phyloP scores from a whole-genome alignment of 1,139 yeast species.

The Geotrichum restrictum region DNA sequence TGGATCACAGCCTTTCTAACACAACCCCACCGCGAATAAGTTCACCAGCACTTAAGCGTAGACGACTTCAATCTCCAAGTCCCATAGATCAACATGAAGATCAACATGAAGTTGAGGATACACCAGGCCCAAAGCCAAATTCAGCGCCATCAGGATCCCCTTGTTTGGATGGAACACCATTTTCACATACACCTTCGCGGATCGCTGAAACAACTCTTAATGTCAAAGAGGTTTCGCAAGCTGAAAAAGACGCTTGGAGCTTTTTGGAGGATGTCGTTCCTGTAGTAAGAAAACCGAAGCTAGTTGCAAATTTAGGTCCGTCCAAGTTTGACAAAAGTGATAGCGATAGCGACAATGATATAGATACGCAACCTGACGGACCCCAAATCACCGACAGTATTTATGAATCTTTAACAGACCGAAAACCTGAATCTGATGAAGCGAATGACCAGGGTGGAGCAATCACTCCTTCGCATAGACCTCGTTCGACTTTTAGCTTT shows the following conservation, averaged over 20 bases:
- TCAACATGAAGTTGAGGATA: neutral
- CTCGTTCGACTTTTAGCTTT: constrained; percentile 14
- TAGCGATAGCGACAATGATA: constrained; percentile 11
- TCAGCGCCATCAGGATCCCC: neutral
- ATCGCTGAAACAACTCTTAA: constrained; percentile 3
- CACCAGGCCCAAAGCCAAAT: neutral
- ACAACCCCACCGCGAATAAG: neutral
- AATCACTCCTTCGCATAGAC: neutral
- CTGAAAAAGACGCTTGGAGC: constrained; percentile 19
- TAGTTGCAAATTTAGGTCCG: constrained; percentile 11
- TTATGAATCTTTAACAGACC: constrained; percentile 4
- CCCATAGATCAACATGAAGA: neutral
- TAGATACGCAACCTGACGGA: constrained; percentile 8
- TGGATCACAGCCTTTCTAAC: too few relatives aligned
- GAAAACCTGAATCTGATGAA: neutral
- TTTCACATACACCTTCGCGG: neutral
- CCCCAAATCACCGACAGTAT: neutral
- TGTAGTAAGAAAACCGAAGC: constrained; percentile 11
- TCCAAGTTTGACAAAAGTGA: constrained; percentile 13
- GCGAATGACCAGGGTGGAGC: neutral
- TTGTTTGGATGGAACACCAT: neutral
- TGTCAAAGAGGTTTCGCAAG: constrained; percentile 13
- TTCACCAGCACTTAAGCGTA: neutral
- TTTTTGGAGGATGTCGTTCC: constrained; percentile 16
- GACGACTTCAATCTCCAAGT: neutral